phyloP scores from a whole-genome alignment of 228 moss, liverwort and hornwort species.

The Sphagnum magellanicum region DNA sequence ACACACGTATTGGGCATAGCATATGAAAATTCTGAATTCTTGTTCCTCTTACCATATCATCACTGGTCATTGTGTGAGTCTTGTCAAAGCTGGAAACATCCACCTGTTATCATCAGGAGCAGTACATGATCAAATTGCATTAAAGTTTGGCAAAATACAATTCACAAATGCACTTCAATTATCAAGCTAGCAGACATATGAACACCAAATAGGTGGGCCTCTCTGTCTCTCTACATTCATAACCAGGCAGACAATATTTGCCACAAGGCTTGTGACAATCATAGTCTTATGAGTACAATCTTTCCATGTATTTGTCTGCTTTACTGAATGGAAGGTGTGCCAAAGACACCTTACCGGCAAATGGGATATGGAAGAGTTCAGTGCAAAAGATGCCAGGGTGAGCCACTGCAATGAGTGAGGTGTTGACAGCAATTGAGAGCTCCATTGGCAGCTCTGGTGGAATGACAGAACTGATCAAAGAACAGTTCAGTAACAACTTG shows the following conservation, averaged over 20 bases:
- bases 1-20: too few relatives aligned
- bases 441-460: conserved; percentile 99
- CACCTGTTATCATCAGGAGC: conserved; percentile 34
- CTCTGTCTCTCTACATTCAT: too few relatives aligned
- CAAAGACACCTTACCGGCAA: conserved; percentile 79
- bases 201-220: too few relatives aligned
- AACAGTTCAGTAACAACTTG: conserved; percentile 87
- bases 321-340: too few relatives aligned
- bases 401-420: conserved; percentile 90
- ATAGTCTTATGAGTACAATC: neutral
- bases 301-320: neutral
- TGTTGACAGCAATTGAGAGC: conserved; percentile 97
- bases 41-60: conserved; percentile 71
- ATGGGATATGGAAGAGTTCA: conserved; percentile 94
- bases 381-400: conserved; percentile 93
- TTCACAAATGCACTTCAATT: too few relatives aligned
- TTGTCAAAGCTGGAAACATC: conserved; percentile 99
- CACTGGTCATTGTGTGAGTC: conserved; percentile 93
- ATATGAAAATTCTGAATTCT: too few relatives aligned
- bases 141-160: too few relatives aligned
- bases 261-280: neutral
- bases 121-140: too few relatives aligned
- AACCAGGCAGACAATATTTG: too few relatives aligned
- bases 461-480: conserved; percentile 94
- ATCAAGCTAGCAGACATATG: too few relatives aligned